These are phyloP conservation scores for Termitomyces sp. DNA, from an alignment of 768 basidiomycete genomes.

Conservation along the genomic window DNA sequence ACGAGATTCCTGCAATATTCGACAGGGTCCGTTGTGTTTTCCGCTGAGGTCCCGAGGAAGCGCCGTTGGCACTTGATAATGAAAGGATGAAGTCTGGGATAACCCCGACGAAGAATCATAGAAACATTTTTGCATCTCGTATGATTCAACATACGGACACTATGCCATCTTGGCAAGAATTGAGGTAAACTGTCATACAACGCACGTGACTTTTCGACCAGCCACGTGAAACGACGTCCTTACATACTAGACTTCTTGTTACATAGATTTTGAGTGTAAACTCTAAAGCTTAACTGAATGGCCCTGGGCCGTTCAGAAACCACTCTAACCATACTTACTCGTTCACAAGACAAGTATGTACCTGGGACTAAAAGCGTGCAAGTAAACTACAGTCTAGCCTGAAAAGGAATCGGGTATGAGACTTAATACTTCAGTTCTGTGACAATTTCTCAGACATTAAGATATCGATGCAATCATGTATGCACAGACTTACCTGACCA, in stretches of 20 bases:
- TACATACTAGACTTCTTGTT: too few species aligned
- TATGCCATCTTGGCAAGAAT: too few species aligned
- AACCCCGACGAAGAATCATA: neutral
- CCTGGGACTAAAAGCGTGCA: too few species aligned
- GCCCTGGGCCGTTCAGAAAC: too few species aligned
- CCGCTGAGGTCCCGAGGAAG: slow-evolving; percentile 4
- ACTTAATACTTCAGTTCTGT: neutral
- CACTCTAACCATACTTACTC: too few species aligned
- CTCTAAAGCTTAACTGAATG: too few species aligned
- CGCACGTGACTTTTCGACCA: too few species aligned
- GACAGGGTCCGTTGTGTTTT: slow-evolving; percentile 30
- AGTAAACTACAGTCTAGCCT: too few species aligned
- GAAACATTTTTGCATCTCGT: neutral
- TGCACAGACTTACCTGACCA: slow-evolving; percentile 5
- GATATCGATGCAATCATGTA: neutral
- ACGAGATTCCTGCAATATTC: slow-evolving; percentile 70
- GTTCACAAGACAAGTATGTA: neutral
- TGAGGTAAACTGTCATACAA: too few species aligned
- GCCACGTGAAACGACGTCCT: too few species aligned
- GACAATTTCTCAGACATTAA: neutral
- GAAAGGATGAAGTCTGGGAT: neutral
- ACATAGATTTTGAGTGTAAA: too few species aligned
- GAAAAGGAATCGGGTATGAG: too few species aligned
- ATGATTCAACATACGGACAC: neutral
- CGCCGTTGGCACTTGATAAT: slow-evolving; percentile 1